These are phyloP conservation scores for Phytophthora meadii DNA, from an alignment of 352 stramenopile genomes.

Conservation along the genomic window DNA sequence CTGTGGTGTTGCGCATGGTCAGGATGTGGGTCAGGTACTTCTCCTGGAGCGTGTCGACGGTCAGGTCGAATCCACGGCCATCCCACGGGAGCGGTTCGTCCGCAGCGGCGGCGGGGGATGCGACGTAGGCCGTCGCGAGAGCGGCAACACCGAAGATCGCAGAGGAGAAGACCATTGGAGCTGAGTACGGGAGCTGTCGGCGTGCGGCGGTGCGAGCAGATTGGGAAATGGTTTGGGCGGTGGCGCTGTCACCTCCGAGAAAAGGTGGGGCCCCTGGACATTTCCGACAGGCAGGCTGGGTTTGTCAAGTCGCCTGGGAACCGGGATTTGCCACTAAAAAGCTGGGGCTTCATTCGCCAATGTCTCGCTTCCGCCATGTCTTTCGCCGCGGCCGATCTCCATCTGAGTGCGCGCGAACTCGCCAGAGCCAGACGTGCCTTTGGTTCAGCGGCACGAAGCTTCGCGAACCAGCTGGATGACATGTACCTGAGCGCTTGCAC, in stretches of 20 bases:
- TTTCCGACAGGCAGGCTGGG: slow-evolving; percentile 29
- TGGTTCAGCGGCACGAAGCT: neutral
- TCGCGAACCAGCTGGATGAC: slow-evolving; percentile 5
- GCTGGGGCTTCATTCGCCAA: slow-evolving; percentile 16
- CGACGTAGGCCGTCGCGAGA: slow-evolving; percentile 7
- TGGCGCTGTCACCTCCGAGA: slow-evolving; percentile 7
- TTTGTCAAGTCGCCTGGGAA: slow-evolving; percentile 15
- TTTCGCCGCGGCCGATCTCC: slow-evolving; percentile 24
- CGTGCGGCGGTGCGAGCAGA: slow-evolving; percentile 25
- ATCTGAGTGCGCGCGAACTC: slow-evolving; percentile 25
- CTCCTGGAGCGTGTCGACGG: slow-evolving; percentile 49
- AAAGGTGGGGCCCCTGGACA: slow-evolving; percentile 23
- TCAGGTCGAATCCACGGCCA: slow-evolving; percentile 56
- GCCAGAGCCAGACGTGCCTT: slow-evolving; percentile 17
- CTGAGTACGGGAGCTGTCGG: slow-evolving; percentile 4
- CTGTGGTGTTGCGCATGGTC: slow-evolving; percentile 45
- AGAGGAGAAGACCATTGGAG: slow-evolving; percentile 19
- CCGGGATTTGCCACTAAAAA: slow-evolving; percentile 19
- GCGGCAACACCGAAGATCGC: slow-evolving; percentile 3
- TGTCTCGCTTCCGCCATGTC: slow-evolving; percentile 12
- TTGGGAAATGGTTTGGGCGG: slow-evolving; percentile 27
- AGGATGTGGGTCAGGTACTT: slow-evolving; percentile 79
- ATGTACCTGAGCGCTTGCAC: slow-evolving; percentile 5
- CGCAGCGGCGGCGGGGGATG: slow-evolving; percentile 1
- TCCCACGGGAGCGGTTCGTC: slow-evolving; percentile 50